Conservation (phyloP, 805 yeast genomes). For the Ogataea allantospora region DNA sequence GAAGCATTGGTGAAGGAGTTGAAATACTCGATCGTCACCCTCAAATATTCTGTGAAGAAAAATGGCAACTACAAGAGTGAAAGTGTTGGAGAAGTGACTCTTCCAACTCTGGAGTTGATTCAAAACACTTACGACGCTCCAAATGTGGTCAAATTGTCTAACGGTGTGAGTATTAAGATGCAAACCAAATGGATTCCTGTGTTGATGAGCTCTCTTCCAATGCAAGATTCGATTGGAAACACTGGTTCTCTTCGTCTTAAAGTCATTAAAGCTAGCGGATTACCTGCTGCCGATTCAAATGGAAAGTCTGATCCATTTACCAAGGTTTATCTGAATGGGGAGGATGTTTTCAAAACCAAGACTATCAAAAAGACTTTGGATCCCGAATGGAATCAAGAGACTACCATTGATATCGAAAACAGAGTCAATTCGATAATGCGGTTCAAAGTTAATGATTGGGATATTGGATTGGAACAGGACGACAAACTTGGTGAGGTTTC, state of each 20-base stretch:
- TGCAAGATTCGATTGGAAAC: constrained; percentile 70
- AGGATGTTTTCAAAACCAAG: constrained; percentile 68
- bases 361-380: constrained; percentile 81
- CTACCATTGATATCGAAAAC: constrained; percentile 54
- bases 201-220: constrained; percentile 56
- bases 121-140: constrained; percentile 65
- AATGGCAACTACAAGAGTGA: constrained; percentile 55
- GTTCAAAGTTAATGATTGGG: constrained; percentile 82
- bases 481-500: constrained; percentile 72
- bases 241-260: constrained; percentile 67
- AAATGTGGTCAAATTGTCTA: constrained; percentile 48
- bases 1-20: constrained; percentile 78
- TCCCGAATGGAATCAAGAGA: constrained; percentile 85
- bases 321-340: constrained; percentile 64
- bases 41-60: constrained; percentile 59
- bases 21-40: constrained; percentile 60
- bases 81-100: constrained; percentile 55
- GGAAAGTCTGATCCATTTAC: constrained; percentile 94
- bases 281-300: constrained; percentile 83
- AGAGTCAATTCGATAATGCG: constrained; percentile 58
- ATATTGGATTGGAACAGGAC: constrained; percentile 82
- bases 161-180: constrained; percentile 45
- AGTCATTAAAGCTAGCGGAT: constrained; percentile 59
- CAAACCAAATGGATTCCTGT: constrained; percentile 80
- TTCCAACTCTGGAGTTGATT: constrained; percentile 67